Percentiles rank a stretch among this genome's conserved stretches.
Conservation (phyloP, 2,329 filamentous ascomycete genomes). For the Triangularia setosa region DNA sequence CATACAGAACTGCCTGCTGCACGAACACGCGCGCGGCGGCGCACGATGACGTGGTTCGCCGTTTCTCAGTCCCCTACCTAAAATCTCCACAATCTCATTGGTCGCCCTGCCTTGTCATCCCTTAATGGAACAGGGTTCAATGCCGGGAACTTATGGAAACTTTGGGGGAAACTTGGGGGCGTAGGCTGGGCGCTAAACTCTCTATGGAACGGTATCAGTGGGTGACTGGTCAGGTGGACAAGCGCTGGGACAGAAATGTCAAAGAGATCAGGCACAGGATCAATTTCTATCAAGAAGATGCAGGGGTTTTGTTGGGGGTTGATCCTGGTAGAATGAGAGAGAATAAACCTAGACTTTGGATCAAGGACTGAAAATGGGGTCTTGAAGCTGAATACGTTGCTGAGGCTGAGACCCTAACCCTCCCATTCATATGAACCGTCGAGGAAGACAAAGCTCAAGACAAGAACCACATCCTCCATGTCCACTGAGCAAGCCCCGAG, state of each 20-base stretch:
- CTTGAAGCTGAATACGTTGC: neutral
- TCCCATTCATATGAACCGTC: neutral
- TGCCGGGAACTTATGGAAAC: no score
- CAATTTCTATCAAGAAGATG: neutral
- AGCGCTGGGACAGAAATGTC: neutral
- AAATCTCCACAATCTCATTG: neutral
- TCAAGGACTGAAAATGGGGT: neutral
- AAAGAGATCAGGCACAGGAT: neutral
- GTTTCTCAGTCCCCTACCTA: neutral
- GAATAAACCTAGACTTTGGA: neutral
- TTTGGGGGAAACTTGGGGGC: neutral
- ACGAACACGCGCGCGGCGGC: neutral
- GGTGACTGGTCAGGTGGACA: neutral
- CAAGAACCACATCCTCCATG: neutral
- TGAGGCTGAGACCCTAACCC: neutral
- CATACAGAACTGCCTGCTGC: neutral
- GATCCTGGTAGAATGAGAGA: neutral
- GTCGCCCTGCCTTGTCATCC: neutral
- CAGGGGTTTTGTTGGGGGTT: neutral
- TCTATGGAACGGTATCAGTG: neutral
- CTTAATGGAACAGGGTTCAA: neutral
- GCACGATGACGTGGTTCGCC: constrained; percentile 5
- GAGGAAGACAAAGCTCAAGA: neutral
- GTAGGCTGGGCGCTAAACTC: neutral
- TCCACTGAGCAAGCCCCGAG: neutral